A percentile compares a stretch with the other conserved stretches of the same genome.
These are phyloP conservation scores for Garcileccinum viscosum DNA, from an alignment of 1,284 basidiomycete genomes.

Conservation along the genomic window DNA sequence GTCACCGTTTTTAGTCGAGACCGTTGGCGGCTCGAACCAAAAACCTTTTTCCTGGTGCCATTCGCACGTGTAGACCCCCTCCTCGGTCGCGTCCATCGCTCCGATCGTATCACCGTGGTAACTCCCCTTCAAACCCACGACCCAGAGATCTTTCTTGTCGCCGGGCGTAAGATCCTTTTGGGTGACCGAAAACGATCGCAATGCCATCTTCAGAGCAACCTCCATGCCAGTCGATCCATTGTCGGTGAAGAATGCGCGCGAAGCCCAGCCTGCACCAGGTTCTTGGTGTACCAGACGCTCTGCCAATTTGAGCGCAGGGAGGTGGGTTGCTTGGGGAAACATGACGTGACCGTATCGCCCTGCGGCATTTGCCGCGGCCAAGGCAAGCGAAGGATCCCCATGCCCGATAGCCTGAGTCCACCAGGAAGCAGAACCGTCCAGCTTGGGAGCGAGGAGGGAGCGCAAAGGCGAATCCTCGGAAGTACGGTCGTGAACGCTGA, in stretches of 20 bases:
- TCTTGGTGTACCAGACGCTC: constrained; percentile 74
- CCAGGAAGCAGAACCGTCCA: constrained; percentile 96
- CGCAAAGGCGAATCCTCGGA: constrained; percentile 21
- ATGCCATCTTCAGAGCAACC: constrained; percentile 95
- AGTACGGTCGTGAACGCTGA: constrained; percentile 65
- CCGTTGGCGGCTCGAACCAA: constrained; percentile 91
- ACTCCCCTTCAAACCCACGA: constrained; percentile 90
- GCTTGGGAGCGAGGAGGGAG: constrained; percentile 71
- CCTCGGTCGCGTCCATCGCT: constrained; percentile 93
- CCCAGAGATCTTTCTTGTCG: constrained; percentile 70
- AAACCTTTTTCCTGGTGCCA: constrained; percentile 94
- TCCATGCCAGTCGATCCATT: constrained; percentile 97
- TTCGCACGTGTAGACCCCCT: constrained; percentile 93
- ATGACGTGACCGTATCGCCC: constrained; percentile 97
- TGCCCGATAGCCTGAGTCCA: constrained; percentile 98
- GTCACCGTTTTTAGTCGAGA: constrained; percentile 71
- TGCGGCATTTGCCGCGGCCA: constrained; percentile 88
- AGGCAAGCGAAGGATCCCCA: constrained; percentile 74
- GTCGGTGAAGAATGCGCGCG: constrained; percentile 91
- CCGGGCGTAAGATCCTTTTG: constrained; percentile 38
- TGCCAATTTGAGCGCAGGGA: constrained; percentile 82
- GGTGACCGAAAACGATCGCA: constrained; percentile 72
- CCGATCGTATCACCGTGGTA: constrained; percentile 99
- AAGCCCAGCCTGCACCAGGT: constrained; percentile 89
- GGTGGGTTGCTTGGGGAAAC: constrained; percentile 89